phyloP scores from a whole-genome alignment of 192 early-diverging fungal genomes.

The Umbelopsis isabellina region DNA sequence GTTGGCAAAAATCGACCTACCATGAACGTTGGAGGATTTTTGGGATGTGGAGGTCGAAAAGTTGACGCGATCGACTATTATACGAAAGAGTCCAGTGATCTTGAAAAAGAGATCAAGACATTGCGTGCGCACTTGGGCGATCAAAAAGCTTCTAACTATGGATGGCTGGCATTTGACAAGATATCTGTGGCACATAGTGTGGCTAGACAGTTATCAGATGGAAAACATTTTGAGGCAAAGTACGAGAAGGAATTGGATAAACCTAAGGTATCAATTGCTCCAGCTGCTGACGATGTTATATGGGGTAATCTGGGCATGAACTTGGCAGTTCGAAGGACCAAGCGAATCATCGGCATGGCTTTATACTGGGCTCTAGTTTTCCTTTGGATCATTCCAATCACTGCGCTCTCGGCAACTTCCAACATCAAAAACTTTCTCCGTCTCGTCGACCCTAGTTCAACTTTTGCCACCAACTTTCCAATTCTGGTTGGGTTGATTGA shows the following conservation, averaged over 20 bases:
- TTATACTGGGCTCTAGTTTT: conserved; percentile 63
- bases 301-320: conserved; percentile 72
- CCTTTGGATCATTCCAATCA: conserved; percentile 70
- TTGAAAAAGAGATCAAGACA: conserved; percentile 61
- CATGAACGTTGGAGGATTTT: conserved; percentile 34
- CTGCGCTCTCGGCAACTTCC: conserved; percentile 61
- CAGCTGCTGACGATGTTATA: conserved; percentile 73
- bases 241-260: conserved; percentile 21
- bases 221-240: neutral
- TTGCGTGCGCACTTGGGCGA: conserved; percentile 47
- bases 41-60: conserved; percentile 46
- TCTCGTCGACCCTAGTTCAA: conserved; percentile 50
- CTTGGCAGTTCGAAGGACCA: conserved; percentile 47
- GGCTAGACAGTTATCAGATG: conserved; percentile 40
- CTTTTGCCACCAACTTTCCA: conserved; percentile 53
- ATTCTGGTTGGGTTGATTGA: conserved; percentile 65
- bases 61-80: conserved; percentile 81
- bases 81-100: conserved; percentile 60
- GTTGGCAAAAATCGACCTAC: conserved; percentile 46
- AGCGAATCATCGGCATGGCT: conserved; percentile 42
- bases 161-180: conserved; percentile 68
- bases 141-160: conserved; percentile 62
- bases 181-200: conserved; percentile 54
- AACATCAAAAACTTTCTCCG: conserved; percentile 61
- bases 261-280: conserved; percentile 53